phyloP scores from a whole-genome alignment of 768 basidiomycete genomes.

The Amanita muscaria region DNA sequence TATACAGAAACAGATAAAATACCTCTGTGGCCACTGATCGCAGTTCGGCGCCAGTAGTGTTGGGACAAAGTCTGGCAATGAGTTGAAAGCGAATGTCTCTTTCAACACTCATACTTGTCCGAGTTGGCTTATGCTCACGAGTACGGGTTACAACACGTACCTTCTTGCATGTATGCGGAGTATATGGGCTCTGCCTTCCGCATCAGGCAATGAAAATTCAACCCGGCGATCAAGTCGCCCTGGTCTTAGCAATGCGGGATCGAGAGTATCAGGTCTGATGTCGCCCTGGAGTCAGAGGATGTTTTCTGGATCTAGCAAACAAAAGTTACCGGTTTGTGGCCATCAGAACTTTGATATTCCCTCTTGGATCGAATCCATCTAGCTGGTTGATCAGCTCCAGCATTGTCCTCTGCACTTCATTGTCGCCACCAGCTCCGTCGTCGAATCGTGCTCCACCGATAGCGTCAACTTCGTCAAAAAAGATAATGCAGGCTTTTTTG shows the following conservation, averaged over 20 bases:
- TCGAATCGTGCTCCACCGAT: conserved; percentile 98
- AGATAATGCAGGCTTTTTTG: conserved; percentile 99
- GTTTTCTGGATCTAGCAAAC: neutral
- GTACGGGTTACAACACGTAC: conserved; percentile 29
- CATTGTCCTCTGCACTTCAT: conserved; percentile 99
- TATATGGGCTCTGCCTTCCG: conserved; percentile 94
- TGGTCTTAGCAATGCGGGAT: conserved; percentile 92
- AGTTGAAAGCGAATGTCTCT: conserved; percentile 96
- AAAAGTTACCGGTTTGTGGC: conserved; percentile 87
- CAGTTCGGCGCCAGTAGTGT: conserved; percentile 97
- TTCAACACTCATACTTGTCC: conserved; percentile 87
- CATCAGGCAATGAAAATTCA: conserved; percentile 91
- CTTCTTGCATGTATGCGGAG: conserved; percentile 93
- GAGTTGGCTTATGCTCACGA: conserved; percentile 8
- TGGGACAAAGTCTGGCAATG: conserved; percentile 93
- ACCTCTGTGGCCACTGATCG: conserved; percentile 96
- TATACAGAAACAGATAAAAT: conserved; percentile 13
- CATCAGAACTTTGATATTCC: conserved; percentile 99
- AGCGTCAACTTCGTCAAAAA: conserved; percentile 98
- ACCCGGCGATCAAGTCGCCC: conserved; percentile 96
- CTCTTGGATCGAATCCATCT: conserved; percentile 96
- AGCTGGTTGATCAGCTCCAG: conserved; percentile 97
- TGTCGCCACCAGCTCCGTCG: conserved; percentile 97
- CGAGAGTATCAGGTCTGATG: conserved; percentile 88
- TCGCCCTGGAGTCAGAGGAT: conserved; percentile 4